Base-by-base conservation (phyloP, 805 yeast genomes). In the Saturnispora sekii region DNA sequence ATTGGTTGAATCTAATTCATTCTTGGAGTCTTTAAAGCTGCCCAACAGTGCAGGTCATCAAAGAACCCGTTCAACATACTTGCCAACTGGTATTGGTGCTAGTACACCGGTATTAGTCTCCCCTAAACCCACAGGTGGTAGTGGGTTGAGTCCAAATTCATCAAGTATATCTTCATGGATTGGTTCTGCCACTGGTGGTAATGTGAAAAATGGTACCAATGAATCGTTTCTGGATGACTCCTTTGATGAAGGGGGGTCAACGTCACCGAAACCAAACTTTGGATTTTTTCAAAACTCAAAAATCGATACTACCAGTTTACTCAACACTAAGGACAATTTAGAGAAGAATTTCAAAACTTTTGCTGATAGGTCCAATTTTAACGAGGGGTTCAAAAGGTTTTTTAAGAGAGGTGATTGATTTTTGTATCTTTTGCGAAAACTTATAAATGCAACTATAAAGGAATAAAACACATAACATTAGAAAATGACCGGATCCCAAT, bases 341-440 rank as follows among this genome's bases (percentile, higher is more conserved):
- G 67, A 62, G 65, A 74, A 59, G 61, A 70, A 62, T 64, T 66
- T 61, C 51, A 73, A 55, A 67, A 73, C 66, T 60, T 46, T 66
- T 61, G 51, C 52, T 14, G 87, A 81, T 48, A 77, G 77, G 46
- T 79, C 79, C 21, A 80, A 67, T 58, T 79, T 82, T 44, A 80
- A 80, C 56, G 87, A 81, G 55, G 81, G 79, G 50, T 70, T 82
- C 48, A 84, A 86, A 8, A 75, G 81, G 46, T 64, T 76, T 42
- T 75, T 75, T 57, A 67, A 72, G 46, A 64, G 62, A 51, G 53
- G 46, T 11, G 46, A 47, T 4, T 48, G 30, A 36, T 18, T 12
- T 10, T 12, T 18, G 15, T 18, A 32, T 31, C 12, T 12, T 32
- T 16, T 12, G 15, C 35, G 26, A 21, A 38, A 29, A 28, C 31